A percentile compares a stretch with the other conserved stretches of the same genome.
These are phyloP conservation scores for Saturnispora gosingensis DNA, from an alignment of 805 yeast genomes.

Conservation along the genomic window DNA sequence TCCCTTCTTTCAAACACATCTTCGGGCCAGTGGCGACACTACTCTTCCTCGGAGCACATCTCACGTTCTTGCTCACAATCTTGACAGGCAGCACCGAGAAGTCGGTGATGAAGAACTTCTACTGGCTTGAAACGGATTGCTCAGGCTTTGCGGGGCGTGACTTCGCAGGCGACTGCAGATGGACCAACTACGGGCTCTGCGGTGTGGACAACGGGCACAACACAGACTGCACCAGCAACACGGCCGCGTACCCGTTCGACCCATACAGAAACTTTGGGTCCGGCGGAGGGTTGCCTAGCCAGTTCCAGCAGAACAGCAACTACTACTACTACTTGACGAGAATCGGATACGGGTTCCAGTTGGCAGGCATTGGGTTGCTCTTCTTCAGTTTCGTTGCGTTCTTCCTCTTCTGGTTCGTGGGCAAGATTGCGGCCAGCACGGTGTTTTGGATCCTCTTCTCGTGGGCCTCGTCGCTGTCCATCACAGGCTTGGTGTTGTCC, in stretches of 20 bases:
- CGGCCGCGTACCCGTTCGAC: constrained; percentile 79
- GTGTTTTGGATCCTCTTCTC: constrained; percentile 9
- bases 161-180: constrained; percentile 41
- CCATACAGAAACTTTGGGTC: constrained; percentile 66
- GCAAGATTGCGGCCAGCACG: not conserved
- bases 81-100: constrained; percentile 52
- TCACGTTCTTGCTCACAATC: constrained; percentile 52
- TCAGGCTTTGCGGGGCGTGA: constrained; percentile 38
- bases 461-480: constrained; percentile 35
- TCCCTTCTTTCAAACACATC: not conserved
- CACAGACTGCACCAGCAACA: constrained; percentile 40
- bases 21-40: constrained; percentile 10
- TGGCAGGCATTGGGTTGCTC: constrained; percentile 48
- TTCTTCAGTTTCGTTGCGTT: constrained; percentile 37
- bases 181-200: constrained; percentile 74
- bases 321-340: constrained; percentile 60
- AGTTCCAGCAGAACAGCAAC: constrained; percentile 39
- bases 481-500: constrained; percentile 37
- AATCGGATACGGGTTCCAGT: constrained; percentile 55
- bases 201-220: constrained; percentile 34
- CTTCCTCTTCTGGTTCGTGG: constrained; percentile 11
- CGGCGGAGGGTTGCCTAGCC: constrained; percentile 39
- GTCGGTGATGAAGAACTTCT: constrained; percentile 49
- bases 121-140: constrained; percentile 77
- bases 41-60: constrained; percentile 31